phyloP scores from a whole-genome alignment of 169 alveolate genomes.

The Pseudocohnilembus persalinus region DNA sequence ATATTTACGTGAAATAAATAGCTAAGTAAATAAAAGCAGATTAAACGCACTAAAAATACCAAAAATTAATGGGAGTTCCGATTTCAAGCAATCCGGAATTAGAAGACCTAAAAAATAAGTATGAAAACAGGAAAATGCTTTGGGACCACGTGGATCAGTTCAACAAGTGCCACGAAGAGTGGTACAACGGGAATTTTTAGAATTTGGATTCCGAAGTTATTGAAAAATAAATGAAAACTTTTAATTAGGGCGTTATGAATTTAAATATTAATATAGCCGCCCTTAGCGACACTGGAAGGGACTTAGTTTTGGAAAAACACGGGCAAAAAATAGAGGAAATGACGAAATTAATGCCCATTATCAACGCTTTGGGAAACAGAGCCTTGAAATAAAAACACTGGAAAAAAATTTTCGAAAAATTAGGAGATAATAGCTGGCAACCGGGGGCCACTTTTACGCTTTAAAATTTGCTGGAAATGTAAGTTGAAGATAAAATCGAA shows the following conservation, averaged over 20 bases:
- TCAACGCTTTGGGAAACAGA: slow-evolving; percentile 76
- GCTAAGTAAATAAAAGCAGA: slow-evolving; percentile 51
- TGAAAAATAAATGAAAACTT: slow-evolving; percentile 72
- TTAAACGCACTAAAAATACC: slow-evolving; percentile 46
- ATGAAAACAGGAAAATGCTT: slow-evolving; percentile 53
- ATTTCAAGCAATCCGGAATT: slow-evolving; percentile 55
- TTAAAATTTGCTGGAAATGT: slow-evolving; percentile 62
- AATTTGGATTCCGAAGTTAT: slow-evolving; percentile 65
- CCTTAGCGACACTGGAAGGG: slow-evolving; percentile 65
- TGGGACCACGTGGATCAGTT: slow-evolving; percentile 65
- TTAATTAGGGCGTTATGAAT: slow-evolving; percentile 54
- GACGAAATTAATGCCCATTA: slow-evolving; percentile 62
- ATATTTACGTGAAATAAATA: slow-evolving; percentile 51
- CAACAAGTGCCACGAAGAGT: slow-evolving; percentile 38
- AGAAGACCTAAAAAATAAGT: slow-evolving; percentile 58
- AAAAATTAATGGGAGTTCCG: slow-evolving; percentile 50
- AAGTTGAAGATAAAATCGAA: slow-evolving; percentile 75
- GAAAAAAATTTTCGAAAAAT: slow-evolving; percentile 81
- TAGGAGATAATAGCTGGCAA: slow-evolving; percentile 55
- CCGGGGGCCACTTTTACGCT: slow-evolving; percentile 69
- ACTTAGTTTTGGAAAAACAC: slow-evolving; percentile 75
- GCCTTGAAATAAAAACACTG: slow-evolving; percentile 70
- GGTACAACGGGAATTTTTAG: slow-evolving; percentile 53
- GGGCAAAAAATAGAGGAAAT: slow-evolving; percentile 58
- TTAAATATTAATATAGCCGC: slow-evolving; percentile 45